Evolutionary conservation across 768 basidiomycete species (phyloP), one percentile per base, ranked within the genome.

Genomic region (Omphalotus guepiniiformis): DNA sequence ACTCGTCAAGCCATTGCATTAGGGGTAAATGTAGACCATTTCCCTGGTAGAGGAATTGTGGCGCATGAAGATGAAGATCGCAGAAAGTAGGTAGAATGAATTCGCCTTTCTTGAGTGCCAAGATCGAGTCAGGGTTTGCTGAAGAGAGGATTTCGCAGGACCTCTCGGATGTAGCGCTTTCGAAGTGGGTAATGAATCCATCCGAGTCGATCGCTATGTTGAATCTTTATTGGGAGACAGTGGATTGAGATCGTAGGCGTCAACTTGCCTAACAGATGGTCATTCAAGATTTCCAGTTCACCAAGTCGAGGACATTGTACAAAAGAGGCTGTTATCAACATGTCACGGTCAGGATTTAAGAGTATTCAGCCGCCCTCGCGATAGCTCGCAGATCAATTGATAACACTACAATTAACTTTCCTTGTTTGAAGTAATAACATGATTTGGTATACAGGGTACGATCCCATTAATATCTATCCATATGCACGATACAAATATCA

Each of bases 21-120:
- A 93, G 65, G 3, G 90, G 87, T 2, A 91, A 74, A 61, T 94
- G 87, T 3, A 93, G 73, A 0, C 92, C 91, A 1, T 81, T 90
- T 2, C 93, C 93, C 47, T 90, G 85, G 50, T 92, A 93, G 27
- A 93, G 71, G 60, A 87, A 93, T 59, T 94, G 93, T 1, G 92
- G 88, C 0, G 91, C 90, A 60, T 94, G 92, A 0, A 93, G 73
- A 58, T 93, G 91, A 4, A 90, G 71, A 62, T 93, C 91, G 48
- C 78, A 81, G 63, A 92, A 93, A 0, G 82, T 79, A 2, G 91
- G 88, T n/a, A 87, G 53, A 34, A 93, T 48, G 58, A 93, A 89
- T 43, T 68, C 74, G n/a, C 82, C 81, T 7, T 46, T 25, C 2
- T 78, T 76, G 11, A 86, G 58, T 4, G 52, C 39, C 1, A 56